These are phyloP conservation scores for Barnettozyma pratensis DNA, from an alignment of 805 yeast genomes.

Conservation along the genomic window DNA sequence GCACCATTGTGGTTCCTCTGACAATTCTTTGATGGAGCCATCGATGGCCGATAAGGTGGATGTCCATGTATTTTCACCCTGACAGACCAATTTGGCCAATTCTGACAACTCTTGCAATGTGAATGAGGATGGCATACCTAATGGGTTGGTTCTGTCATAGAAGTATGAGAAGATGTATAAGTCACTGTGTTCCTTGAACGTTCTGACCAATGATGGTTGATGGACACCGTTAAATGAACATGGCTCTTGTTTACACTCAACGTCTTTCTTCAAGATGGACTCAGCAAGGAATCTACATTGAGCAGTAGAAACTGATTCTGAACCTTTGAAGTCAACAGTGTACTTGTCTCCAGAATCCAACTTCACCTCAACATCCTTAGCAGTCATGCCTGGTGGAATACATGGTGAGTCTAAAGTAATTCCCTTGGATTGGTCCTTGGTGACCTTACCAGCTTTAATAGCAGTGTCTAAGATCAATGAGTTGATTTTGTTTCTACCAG, in stretches of 20 bases:
- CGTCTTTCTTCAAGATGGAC: constrained; percentile 74
- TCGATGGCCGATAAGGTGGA: constrained; percentile 59
- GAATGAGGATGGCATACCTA: constrained; percentile 92
- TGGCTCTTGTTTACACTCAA: constrained; percentile 66
- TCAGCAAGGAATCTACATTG: constrained; percentile 89
- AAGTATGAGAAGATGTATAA: constrained; percentile 90
- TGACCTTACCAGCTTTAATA: constrained; percentile 35
- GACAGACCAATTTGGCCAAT: constrained; percentile 78
- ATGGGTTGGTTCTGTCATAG: constrained; percentile 89
- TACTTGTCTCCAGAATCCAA: constrained; percentile 42
- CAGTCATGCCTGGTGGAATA: constrained; percentile 68
- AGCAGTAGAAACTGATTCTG: constrained; percentile 58
- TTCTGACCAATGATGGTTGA: constrained; percentile 82
- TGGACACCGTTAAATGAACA: constrained; percentile 97
- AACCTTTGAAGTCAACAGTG: constrained; percentile 61
- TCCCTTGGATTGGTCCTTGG: constrained; percentile 29
- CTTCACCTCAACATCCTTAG: constrained; percentile 59
- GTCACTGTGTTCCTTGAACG: constrained; percentile 70
- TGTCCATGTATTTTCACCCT: constrained; percentile 74
- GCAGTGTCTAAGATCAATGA: constrained; percentile 52
- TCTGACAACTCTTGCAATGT: constrained; percentile 80
- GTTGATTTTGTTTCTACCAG: constrained; percentile 84
- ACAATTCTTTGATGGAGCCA: constrained; percentile 60
- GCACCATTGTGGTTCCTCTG: constrained; percentile 90
- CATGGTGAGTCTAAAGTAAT: constrained; percentile 72